phyloP scores from a whole-genome alignment of 2,329 filamentous ascomycete species.

The Ceratocystis eucalypticola region DNA sequence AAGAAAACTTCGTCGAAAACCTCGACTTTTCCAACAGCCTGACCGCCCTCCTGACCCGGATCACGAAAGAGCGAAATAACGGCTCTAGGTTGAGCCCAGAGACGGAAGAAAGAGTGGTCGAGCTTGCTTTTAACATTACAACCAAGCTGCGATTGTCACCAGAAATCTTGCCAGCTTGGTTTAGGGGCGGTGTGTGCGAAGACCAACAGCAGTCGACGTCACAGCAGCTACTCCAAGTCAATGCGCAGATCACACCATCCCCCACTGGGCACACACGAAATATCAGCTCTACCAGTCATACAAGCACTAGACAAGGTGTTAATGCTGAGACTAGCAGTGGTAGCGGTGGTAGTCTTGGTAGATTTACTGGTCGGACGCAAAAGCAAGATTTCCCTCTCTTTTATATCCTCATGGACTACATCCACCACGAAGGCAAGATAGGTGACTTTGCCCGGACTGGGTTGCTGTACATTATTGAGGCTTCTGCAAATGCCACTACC shows the following conservation, averaged over 20 bases:
- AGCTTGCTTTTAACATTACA: constrained; percentile 88
- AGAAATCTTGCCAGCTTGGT: constrained; percentile 80
- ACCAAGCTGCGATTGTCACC: constrained; percentile 90
- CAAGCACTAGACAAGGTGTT: constrained; percentile 5
- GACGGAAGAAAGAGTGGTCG: constrained; percentile 77
- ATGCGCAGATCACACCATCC: neutral
- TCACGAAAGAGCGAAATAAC: constrained; percentile 49
- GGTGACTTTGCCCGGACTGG: constrained; percentile 94
- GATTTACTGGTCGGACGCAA: constrained; percentile 72
- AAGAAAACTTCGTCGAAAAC: constrained; percentile 86
- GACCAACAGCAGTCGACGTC: neutral
- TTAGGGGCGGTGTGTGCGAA: constrained; percentile 46
- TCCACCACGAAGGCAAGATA: constrained; percentile 86
- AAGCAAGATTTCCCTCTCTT: constrained; percentile 91
- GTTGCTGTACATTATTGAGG: constrained; percentile 88
- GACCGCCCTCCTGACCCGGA: constrained; percentile 71
- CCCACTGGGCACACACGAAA: constrained; percentile 20
- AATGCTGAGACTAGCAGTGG: constrained; percentile 26
- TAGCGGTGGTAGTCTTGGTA: constrained; percentile 48
- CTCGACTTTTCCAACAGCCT: constrained; percentile 72
- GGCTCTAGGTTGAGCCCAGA: constrained; percentile 62
- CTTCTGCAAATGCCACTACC: constrained; percentile 65
- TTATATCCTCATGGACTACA: constrained; percentile 90
- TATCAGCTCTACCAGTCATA: constrained; percentile 14
- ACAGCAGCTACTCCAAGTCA: constrained; percentile 18